Conservation (phyloP, 371 early-diverging fungal species). For the Smittium culicis region DNA sequence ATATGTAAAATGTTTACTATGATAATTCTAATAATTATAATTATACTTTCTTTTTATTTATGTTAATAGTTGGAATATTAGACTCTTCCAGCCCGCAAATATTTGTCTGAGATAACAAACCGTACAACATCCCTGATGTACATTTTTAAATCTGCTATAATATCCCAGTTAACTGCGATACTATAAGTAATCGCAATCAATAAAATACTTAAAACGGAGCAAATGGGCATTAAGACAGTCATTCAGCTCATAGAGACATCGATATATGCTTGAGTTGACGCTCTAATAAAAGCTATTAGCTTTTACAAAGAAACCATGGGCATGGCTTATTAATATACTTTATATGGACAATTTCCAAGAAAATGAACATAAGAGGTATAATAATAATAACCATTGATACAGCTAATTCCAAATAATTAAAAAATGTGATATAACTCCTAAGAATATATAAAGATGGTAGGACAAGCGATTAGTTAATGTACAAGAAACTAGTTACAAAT, state of each 20-base stretch:
- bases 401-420: too few relatives aligned
- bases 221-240: conserved; percentile 11
- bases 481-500: too few relatives aligned
- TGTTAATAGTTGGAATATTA: neutral
- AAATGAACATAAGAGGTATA: too few relatives aligned
- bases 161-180: neutral
- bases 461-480: too few relatives aligned
- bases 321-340: neutral
- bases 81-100: conserved; percentile 6
- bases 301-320: neutral
- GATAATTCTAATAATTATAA: too few relatives aligned
- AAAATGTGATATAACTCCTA: too few relatives aligned
- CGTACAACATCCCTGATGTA: neutral
- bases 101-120: neutral
- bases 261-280: conserved; percentile 11
- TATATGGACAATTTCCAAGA: too few relatives aligned
- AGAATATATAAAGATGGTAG: too few relatives aligned
- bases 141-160: neutral
- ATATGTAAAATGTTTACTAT: too few relatives aligned
- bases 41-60: conserved; percentile 1
- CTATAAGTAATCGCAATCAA: neutral
- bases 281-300: neutral
- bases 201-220: neutral
- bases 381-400: too few relatives aligned
- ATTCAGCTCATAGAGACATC: neutral